Base-by-base conservation (phyloP, 202 grass and related monocot species). In the Eragrostis tef region DNA sequence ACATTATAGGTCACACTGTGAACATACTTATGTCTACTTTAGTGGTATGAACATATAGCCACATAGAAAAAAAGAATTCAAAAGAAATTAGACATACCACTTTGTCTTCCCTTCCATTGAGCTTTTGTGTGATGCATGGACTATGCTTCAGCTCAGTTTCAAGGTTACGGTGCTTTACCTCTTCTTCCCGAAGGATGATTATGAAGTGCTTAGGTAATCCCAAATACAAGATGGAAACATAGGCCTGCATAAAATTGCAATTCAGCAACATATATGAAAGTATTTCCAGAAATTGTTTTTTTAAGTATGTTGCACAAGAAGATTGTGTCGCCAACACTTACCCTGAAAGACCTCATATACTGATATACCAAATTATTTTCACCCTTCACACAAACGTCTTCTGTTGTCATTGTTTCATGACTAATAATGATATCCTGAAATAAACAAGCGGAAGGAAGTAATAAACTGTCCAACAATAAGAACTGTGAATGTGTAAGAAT, bases 201-300 rank as follows among this genome's bases (percentile, higher is more conserved):
- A 39, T 85, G 21, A 93, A 93, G 43, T 82, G 54, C 52, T 67
- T 34, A 1, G 91, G 87, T 58, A 90, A 34, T 70, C 84, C 81
- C 36, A 90, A 59, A 76, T 93, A 93, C 63, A 93, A 90, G 41
- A 93, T 90, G 41, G 91, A 90, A 73, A 53, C 74, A 66, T 93
- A 93, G 17, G 75, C 85, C 91, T 90, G 78, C 26, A 73, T 3
- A 67, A 34, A 48, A 48, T 47, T 25, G 4, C 53, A 81, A 71
- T 42, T 67, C 11, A 74, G 14, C 0, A 86, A 81, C 17, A 26
- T 0, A 59, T 15, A 60, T 2, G 7, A 47, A 27, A 31, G 6
- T n/a, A 46, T 14, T 46, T 60, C 52, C 3, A 14, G 9, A 81
- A 71, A 71, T 34, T 1, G 36, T 36, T 52, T 52, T n/a, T 34